Percentiles rank a stretch among this genome's conserved stretches.
phyloP scores from a whole-genome alignment of 176 grass and related monocot species.

The Hordeum vulgare region DNA sequence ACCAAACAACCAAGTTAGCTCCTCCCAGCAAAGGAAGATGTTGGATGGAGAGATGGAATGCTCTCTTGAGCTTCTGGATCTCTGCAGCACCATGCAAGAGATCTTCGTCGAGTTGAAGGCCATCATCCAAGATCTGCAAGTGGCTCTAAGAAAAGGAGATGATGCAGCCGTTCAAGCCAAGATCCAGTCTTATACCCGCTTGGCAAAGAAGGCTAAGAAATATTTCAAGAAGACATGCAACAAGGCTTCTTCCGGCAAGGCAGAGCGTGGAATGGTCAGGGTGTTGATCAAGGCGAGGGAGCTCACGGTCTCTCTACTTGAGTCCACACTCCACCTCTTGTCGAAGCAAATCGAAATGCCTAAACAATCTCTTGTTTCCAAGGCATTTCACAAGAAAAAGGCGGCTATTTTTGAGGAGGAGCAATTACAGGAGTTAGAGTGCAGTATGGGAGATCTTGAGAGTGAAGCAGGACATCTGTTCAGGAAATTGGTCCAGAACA shows the following conservation, averaged over 20 bases:
- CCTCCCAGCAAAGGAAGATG: too few species aligned
- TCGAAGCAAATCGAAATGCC: conserved; percentile 20
- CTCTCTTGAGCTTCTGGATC: too few species aligned
- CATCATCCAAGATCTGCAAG: conserved; percentile 17
- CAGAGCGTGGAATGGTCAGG: not conserved
- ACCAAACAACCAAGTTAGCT: not conserved
- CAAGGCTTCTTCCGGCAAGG: not conserved
- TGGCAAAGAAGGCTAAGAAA: conserved; percentile 25
- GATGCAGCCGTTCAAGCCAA: not conserved
- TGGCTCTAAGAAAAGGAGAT: conserved; percentile 32
- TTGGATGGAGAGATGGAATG: too few species aligned
- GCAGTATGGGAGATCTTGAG: conserved; percentile 26
- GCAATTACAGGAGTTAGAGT: conserved; percentile 25
- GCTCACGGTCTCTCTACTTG: conserved; percentile 27
- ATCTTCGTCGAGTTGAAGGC: not conserved
- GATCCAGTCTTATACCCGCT: not conserved
- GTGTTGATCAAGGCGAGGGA: conserved; percentile 17
- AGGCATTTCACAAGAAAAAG: conserved; percentile 26
- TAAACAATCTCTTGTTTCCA: conserved; percentile 21
- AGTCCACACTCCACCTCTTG: conserved; percentile 3
- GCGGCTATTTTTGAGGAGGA: conserved; percentile 4
- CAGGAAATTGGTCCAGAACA: conserved; percentile 22
- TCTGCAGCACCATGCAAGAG: too few species aligned
- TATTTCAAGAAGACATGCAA: conserved; percentile 20
- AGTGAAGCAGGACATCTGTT: conserved; percentile 7